A percentile compares a stretch with the other conserved stretches of the same genome.
Evolutionary conservation across 2,329 filamentous ascomycete species (phyloP).

Genomic region (Exophiala calicioides): DNA sequence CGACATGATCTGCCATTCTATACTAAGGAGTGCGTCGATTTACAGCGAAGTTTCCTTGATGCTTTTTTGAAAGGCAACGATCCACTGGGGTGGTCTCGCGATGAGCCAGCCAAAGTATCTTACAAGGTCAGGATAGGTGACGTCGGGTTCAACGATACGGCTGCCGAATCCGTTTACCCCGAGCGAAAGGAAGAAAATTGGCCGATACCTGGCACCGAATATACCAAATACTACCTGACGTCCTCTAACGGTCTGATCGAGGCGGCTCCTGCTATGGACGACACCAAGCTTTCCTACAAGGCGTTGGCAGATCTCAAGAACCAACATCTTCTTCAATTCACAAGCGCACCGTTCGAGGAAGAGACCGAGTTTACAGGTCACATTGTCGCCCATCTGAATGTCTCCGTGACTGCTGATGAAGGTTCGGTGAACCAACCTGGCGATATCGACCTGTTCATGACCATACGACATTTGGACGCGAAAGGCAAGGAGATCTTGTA

Average conservation of each 20-base stretch:
- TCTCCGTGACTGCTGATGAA: slow-evolving; percentile 53
- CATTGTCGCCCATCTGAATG: slow-evolving; percentile 63
- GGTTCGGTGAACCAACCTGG: slow-evolving; percentile 55
- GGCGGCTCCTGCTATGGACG: slow-evolving; percentile 46
- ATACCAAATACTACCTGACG: slow-evolving; percentile 63
- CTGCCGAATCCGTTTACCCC: slow-evolving; percentile 58
- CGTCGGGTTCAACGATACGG: slow-evolving; percentile 65
- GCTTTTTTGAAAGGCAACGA: slow-evolving; percentile 71
- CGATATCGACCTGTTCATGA: slow-evolving; percentile 58
- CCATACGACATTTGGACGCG: slow-evolving; percentile 53
- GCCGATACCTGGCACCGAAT: slow-evolving; percentile 67
- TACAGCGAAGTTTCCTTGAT: slow-evolving; percentile 68
- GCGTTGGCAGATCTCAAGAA: slow-evolving; percentile 61
- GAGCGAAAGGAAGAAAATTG: slow-evolving; percentile 63
- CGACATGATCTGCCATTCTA: slow-evolving; percentile 73
- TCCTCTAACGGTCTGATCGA: slow-evolving; percentile 46
- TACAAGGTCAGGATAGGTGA: slow-evolving; percentile 65
- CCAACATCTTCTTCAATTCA: slow-evolving; percentile 60
- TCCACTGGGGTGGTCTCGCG: slow-evolving; percentile 43
- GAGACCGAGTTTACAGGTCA: slow-evolving; percentile 72
- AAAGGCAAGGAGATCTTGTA: slow-evolving; percentile 56
- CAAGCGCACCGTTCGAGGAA: slow-evolving; percentile 56
- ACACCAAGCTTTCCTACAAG: slow-evolving; percentile 59
- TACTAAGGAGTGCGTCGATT: slow-evolving; percentile 66
- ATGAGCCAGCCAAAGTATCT: slow-evolving; percentile 46